Percentiles rank a stretch among this genome's conserved stretches.
These are phyloP conservation scores for Penicillium antarcticum DNA, from an alignment of 495 filamentous ascomycete species.

Conservation along the genomic window DNA sequence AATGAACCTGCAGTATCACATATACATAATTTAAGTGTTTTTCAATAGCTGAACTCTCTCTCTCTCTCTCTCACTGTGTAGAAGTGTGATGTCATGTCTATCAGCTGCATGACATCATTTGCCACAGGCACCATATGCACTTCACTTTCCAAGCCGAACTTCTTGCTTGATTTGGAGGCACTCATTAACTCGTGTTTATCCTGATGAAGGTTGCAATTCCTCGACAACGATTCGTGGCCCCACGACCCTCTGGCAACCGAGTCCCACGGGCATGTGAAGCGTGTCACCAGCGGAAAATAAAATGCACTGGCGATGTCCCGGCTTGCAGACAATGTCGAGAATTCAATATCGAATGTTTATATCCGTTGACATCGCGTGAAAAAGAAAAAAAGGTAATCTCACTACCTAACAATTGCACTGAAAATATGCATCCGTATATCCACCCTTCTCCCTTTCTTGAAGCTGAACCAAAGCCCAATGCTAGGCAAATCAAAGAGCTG, in stretches of 20 bases:
- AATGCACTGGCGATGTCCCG: constrained; percentile 55
- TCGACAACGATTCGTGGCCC: neutral
- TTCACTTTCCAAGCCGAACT: no score
- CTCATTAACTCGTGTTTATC: no score
- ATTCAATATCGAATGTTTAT: constrained; percentile 43
- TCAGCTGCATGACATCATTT: no score
- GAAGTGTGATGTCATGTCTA: no score
- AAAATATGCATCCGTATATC: neutral
- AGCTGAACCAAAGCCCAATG: neutral
- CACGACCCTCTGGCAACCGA: constrained; percentile 10
- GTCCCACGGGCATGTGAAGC: constrained; percentile 63
- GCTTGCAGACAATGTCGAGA: constrained; percentile 53
- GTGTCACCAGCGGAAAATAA: constrained; percentile 62
- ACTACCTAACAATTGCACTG: neutral
- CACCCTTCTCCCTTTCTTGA: no score
- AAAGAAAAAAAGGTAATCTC: constrained; percentile 20
- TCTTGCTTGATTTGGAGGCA: no score
- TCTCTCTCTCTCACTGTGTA: no score
- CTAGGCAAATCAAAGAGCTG: constrained; percentile 39
- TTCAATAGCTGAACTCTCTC: no score
- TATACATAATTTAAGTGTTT: no score
- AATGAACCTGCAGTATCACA: no score
- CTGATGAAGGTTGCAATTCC: constrained; percentile 11
- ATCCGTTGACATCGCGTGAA: constrained; percentile 53
- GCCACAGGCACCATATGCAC: no score